Evolutionary conservation across 768 basidiomycete species (phyloP).

Genomic region (Rhodotorula babjevae): DNA sequence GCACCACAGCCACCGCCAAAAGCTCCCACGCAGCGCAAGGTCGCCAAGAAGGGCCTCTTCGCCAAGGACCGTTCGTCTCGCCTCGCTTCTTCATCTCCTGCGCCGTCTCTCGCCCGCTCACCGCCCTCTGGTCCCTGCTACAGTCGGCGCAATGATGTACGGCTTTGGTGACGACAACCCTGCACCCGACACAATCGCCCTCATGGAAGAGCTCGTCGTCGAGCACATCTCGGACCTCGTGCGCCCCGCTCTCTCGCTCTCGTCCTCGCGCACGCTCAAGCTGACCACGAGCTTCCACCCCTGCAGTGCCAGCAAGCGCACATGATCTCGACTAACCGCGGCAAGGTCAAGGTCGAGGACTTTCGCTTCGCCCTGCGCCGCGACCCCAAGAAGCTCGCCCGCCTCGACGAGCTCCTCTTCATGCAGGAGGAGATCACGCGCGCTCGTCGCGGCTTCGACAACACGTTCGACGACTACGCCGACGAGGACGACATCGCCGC

Average conservation of each 20-base stretch:
- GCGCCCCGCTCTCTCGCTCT: conserved; percentile 46
- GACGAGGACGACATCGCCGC: conserved; percentile 21
- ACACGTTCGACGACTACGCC: conserved; percentile 23
- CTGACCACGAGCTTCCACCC: background rate
- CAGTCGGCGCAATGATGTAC: conserved; percentile 51
- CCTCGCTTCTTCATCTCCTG: background rate
- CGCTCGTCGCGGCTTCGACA: conserved; percentile 50
- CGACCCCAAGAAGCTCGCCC: conserved; percentile 83
- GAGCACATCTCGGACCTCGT: conserved; percentile 88
- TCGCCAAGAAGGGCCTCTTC: conserved; percentile 38
- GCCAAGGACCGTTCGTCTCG: conserved; percentile 38
- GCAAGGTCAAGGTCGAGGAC: conserved; percentile 64
- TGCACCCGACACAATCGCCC: conserved; percentile 76
- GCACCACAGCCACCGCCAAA: background rate
- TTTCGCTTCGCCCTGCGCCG: conserved; percentile 71
- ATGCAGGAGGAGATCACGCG: conserved; percentile 93
- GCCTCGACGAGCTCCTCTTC: conserved; percentile 85
- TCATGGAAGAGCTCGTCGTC: conserved; percentile 88
- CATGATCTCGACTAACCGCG: conserved; percentile 29
- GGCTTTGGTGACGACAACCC: conserved; percentile 90
- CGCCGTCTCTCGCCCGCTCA: background rate
- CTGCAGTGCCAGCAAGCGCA: conserved; percentile 39
- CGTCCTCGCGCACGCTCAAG: background rate
- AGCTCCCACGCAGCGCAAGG: background rate
- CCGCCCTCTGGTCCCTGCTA: background rate